Evolutionary conservation across 345 rosid genomes (phyloP).

Genomic region (Arabidopsis thaliana): DNA sequence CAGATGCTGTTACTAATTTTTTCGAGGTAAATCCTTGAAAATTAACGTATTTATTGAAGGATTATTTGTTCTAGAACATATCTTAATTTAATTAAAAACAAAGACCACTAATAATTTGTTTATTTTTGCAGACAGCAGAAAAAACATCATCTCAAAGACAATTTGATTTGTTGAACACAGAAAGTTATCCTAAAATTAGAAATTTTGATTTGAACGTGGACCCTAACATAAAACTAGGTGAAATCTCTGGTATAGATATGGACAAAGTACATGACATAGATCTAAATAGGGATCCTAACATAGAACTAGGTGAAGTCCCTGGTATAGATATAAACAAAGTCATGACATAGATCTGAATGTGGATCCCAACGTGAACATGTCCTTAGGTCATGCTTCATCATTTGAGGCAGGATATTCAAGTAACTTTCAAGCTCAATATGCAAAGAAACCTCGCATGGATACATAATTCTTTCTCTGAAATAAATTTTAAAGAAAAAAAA

Average conservation of each 20-base stretch:
- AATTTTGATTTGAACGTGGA: background rate
- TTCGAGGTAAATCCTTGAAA: constrained; percentile 1
- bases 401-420: background rate
- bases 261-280: background rate
- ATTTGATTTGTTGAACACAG: background rate
- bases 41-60: too few species aligned
- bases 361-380: background rate
- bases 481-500: background rate
- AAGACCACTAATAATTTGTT: background rate
- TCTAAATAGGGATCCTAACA: background rate
- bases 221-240: background rate
- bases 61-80: background rate
- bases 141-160: background rate
- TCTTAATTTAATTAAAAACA: background rate
- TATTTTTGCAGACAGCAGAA: background rate
- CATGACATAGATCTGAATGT: background rate
- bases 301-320: background rate
- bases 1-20: background rate
- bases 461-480: background rate
- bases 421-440: background rate
- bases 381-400: background rate
- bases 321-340: background rate
- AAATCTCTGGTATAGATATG: background rate
- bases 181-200: background rate
- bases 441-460: background rate